A percentile compares a stretch with the other conserved stretches of the same genome.
Conservation (phyloP, 495 filamentous ascomycete species). For the Hypoxylon subgilvum region DNA sequence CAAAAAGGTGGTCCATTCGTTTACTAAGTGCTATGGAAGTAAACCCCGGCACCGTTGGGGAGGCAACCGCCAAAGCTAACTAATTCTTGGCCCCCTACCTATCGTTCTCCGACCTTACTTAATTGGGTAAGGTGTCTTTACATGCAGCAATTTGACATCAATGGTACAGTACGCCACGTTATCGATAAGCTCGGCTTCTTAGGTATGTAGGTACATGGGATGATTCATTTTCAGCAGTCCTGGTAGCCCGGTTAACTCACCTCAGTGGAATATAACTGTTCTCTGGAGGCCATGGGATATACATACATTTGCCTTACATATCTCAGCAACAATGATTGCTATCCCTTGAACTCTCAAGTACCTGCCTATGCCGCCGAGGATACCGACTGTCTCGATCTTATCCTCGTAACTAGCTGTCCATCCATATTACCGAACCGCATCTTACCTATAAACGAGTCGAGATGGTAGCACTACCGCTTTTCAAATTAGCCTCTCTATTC, state of each 20-base stretch:
- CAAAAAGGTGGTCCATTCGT: constrained; percentile 33
- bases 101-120: too few relatives aligned
- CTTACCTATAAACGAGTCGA: constrained; percentile 3
- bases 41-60: constrained; percentile 33
- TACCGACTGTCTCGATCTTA: neutral
- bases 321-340: constrained; percentile 6
- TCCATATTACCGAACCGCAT: constrained; percentile 8
- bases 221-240: neutral
- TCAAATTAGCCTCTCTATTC: constrained; percentile 56
- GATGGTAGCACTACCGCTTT: constrained; percentile 60
- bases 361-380: neutral
- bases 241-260: neutral
- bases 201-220: neutral
- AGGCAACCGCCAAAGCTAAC: constrained; percentile 38
- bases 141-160: too few relatives aligned
- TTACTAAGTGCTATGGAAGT: constrained; percentile 25
- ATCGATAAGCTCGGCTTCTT: constrained; percentile 23
- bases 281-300: neutral
- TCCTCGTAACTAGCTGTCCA: constrained; percentile 2
- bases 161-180: too few relatives aligned
- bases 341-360: neutral
- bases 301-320: too few relatives aligned
- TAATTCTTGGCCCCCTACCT: constrained; percentile 1
- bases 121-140: neutral
- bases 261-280: too few relatives aligned